Percentiles rank a stretch among this genome's conserved stretches.
Evolutionary conservation across 176 grass and related monocot genomes (phyloP).

Genomic region (Saccharum officinarum): DNA sequence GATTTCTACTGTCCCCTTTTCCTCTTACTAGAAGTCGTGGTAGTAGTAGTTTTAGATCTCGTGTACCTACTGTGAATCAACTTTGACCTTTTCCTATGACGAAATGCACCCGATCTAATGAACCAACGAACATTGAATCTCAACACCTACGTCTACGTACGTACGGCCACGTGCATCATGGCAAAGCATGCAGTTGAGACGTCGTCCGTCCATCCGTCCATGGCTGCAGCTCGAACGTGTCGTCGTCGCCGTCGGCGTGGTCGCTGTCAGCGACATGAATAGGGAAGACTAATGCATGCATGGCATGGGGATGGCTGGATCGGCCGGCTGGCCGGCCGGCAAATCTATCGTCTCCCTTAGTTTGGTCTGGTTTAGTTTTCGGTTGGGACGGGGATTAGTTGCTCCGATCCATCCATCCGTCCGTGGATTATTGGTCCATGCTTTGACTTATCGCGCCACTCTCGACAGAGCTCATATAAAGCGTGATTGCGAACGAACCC

Average conservation of each 20-base stretch:
- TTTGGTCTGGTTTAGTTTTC: neutral
- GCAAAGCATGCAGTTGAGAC: neutral
- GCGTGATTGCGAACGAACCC: neutral
- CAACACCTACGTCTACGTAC: too few species aligned
- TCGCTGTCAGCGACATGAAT: neutral
- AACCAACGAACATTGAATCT: too few species aligned
- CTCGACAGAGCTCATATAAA: neutral
- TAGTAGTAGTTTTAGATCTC: too few species aligned
- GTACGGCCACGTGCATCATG: neutral
- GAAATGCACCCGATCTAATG: too few species aligned
- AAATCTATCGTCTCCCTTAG: neutral
- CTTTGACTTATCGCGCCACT: slow-evolving; percentile 12
- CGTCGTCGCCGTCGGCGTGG: neutral
- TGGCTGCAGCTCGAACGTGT: neutral
- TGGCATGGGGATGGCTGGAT: neutral
- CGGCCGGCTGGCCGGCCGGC: too few species aligned
- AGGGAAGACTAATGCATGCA: neutral
- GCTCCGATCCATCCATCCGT: neutral
- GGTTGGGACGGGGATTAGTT: neutral
- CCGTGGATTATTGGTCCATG: neutral
- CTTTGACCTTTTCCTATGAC: too few species aligned
- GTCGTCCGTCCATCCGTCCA: neutral
- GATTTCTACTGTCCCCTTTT: too few species aligned
- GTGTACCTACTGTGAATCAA: too few species aligned
- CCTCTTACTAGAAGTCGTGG: too few species aligned